Conservation (phyloP, 441 rosid genomes). For the Aleurites moluccanus region DNA sequence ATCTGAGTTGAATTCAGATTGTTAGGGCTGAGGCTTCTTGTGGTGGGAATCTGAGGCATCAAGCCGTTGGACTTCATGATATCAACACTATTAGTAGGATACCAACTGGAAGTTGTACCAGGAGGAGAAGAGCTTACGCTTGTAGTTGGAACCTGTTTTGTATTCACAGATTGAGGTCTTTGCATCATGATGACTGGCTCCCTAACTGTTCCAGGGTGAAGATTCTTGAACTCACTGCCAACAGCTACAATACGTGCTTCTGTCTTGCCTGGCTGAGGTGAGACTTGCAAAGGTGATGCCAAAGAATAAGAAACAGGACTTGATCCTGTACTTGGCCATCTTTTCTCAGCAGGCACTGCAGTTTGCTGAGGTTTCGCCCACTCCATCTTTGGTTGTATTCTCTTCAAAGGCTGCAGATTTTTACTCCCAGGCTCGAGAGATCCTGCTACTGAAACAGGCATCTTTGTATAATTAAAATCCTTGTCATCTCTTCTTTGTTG, state of each 20-base stretch:
- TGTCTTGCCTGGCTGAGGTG: slow-evolving; percentile 47
- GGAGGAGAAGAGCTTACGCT: slow-evolving; percentile 54
- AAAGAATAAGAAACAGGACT: slow-evolving; percentile 51
- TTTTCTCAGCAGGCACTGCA: slow-evolving; percentile 50
- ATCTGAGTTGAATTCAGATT: slow-evolving; percentile 49
- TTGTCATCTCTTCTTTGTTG: slow-evolving; percentile 67
- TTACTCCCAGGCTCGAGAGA: slow-evolving; percentile 41
- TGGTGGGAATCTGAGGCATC: slow-evolving; percentile 46
- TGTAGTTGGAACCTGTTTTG: slow-evolving; percentile 48
- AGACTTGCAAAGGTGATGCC: slow-evolving; percentile 58
- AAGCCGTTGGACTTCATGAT: slow-evolving; percentile 58
- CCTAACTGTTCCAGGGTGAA: slow-evolving; percentile 47
- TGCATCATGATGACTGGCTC: slow-evolving; percentile 76
- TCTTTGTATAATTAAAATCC: slow-evolving; percentile 59
- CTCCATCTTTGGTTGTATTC: slow-evolving; percentile 57
- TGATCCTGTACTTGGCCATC: slow-evolving; percentile 54
- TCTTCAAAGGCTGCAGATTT: slow-evolving; percentile 59
- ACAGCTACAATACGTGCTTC: slow-evolving; percentile 48
- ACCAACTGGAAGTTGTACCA: slow-evolving; percentile 51
- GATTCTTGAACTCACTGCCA: slow-evolving; percentile 56
- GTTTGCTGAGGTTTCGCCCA: slow-evolving; percentile 66
- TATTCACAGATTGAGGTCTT: slow-evolving; percentile 58
- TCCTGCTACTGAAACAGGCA: slow-evolving; percentile 33
- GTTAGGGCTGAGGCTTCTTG: slow-evolving; percentile 46
- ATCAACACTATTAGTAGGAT: slow-evolving; percentile 48